A percentile compares a stretch with the other conserved stretches of the same genome.
These are phyloP conservation scores for Cerrena zonata DNA, from an alignment of 1,284 basidiomycete genomes.

Conservation along the genomic window DNA sequence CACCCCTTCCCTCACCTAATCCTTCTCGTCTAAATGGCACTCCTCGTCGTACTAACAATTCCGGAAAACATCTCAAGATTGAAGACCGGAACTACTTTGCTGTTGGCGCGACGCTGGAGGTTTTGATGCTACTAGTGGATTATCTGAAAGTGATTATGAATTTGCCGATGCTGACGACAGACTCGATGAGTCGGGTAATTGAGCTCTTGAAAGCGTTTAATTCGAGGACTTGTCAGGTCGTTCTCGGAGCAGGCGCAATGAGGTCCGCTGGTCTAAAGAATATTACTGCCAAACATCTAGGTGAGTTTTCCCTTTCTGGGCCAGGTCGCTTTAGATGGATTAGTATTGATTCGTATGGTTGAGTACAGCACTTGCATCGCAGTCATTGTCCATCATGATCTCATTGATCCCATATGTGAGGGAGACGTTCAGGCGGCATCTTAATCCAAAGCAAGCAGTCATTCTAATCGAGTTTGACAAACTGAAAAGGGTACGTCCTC, in stretches of 20 bases:
- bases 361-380: conserved; percentile 80
- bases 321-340: neutral
- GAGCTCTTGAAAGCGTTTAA: conserved; percentile 98
- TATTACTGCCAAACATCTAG: conserved; percentile 96
- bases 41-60: conserved; percentile 28
- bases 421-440: conserved; percentile 87
- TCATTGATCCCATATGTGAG: conserved; percentile 95
- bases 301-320: conserved; percentile 37
- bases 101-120: conserved; percentile 81
- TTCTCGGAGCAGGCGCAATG: conserved; percentile 96
- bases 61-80: conserved; percentile 72
- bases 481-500: conserved; percentile 74
- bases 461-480: conserved; percentile 98
- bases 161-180: conserved; percentile 82
- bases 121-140: conserved; percentile 73
- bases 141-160: conserved; percentile 89
- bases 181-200: conserved; percentile 88
- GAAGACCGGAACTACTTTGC: conserved; percentile 82
- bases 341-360: conserved; percentile 6
- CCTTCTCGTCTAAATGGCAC: neutral
- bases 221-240: conserved; percentile 95
- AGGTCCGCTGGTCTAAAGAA: conserved; percentile 94
- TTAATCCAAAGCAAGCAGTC: conserved; percentile 88
- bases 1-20: conserved; percentile 21
- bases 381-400: conserved; percentile 90